phyloP scores from a whole-genome alignment of 768 basidiomycete genomes.

The Serendipita sp. region DNA sequence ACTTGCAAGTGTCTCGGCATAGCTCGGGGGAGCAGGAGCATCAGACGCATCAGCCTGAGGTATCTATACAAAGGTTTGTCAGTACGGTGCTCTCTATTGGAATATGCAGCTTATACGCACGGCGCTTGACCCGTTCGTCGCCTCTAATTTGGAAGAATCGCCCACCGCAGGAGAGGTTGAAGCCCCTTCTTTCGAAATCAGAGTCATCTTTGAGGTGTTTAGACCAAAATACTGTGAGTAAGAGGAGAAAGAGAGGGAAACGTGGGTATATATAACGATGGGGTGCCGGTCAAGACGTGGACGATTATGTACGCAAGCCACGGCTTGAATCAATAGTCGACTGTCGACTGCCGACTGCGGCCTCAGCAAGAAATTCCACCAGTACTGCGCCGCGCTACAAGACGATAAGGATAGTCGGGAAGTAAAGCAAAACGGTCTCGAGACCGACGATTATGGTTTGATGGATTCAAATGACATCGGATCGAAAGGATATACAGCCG shows the following conservation, averaged over 20 bases:
- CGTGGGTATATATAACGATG: neutral
- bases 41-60: neutral
- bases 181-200: neutral
- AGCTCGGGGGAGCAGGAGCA: neutral
- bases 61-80: neutral
- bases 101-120: too few species aligned
- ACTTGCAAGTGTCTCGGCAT: neutral
- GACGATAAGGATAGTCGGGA: too few species aligned
- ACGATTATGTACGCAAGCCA: neutral
- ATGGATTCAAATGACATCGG: too few species aligned
- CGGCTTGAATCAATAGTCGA: neutral
- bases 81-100: neutral
- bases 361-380: neutral
- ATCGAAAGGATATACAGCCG: too few species aligned
- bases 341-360: neutral
- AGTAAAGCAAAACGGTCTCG: too few species aligned
- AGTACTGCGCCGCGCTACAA: neutral
- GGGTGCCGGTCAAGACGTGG: neutral
- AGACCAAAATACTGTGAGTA: neutral
- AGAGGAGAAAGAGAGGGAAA: neutral
- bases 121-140: too few species aligned
- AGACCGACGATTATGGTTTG: too few species aligned
- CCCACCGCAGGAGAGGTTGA: neutral
- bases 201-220: neutral
- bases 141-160: neutral